Evolutionary conservation across 2,329 filamentous ascomycete species (phyloP), one percentile per base, ranked within the genome.

Genomic region (Fusarium xylarioides): DNA sequence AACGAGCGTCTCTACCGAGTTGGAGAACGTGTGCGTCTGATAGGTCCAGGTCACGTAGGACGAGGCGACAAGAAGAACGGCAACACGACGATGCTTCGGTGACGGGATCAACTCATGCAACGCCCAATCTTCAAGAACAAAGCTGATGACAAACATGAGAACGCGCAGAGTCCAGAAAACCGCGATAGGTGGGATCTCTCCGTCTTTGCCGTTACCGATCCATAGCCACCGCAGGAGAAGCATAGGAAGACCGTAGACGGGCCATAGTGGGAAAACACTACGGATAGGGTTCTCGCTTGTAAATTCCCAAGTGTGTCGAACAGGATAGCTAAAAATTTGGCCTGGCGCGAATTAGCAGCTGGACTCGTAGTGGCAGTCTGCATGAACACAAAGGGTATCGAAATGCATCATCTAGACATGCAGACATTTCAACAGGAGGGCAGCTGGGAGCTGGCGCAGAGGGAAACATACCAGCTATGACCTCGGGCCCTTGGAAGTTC

Each of bases 31-130:
- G 83, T 99, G 96, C 23, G 94, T 96, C 83, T 99, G 96, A 84
- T 95, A 97, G 49, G 95, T 98, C 95, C 96, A 99, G 53, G 96
- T 99, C 76, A 98, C 95, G 83, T 98, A 99, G 32, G 95, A 98
- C 34, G 95, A 98, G 50, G 95, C 95, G 68, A 98, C 93, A 64
- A 99, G 87, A 50, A 97, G 86, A 49, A 97, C 89, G 15, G 95
- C 94, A 62, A 92, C 86, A 76, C 90, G 90, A 71, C 94, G 91
- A 78, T 90, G 86, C 68, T 91, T 91, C 71, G 91, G 91, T 43
- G 92, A 92, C 70, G 91, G 90, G 62, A 98, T 91, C 72, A 98
- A 87, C 82, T 99, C 96, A 85, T 97, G 91, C 66, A 99, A 89
- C 16, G 96, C 96, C 95, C 96, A 98, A 85, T 99, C 96, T 83